Conservation (phyloP, 2,329 filamentous ascomycete genomes). For the Hypoxylon sp. region DNA sequence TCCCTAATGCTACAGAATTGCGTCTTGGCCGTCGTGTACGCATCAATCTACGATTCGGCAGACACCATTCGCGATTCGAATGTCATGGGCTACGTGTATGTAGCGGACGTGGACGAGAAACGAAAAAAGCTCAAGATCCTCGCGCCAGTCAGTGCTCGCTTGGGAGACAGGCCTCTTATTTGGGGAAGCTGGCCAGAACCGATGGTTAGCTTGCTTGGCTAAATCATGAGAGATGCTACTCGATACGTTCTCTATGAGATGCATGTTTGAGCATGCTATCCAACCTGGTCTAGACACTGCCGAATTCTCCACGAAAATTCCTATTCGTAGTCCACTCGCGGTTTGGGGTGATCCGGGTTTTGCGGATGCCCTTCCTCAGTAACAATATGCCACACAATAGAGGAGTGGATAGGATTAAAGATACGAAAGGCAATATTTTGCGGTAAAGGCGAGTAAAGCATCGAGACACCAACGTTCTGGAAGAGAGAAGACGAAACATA, state of each 20-base stretch:
- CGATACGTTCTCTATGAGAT: not conserved
- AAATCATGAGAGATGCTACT: not conserved
- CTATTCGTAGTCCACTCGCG: not conserved
- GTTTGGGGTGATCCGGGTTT: not conserved
- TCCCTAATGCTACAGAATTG: slow-evolving; percentile 80
- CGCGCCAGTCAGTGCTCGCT: slow-evolving; percentile 82
- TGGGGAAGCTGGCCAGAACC: slow-evolving; percentile 90
- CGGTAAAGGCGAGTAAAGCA: not conserved
- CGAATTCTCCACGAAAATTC: not conserved
- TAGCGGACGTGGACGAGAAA: slow-evolving; percentile 89
- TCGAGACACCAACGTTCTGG: not conserved
- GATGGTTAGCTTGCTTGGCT: slow-evolving; percentile 78
- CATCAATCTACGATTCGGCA: slow-evolving; percentile 73
- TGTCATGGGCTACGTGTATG: slow-evolving; percentile 92
- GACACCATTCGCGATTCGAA: slow-evolving; percentile 82
- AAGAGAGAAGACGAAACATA: not conserved
- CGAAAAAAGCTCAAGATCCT: slow-evolving; percentile 84
- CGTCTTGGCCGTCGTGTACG: slow-evolving; percentile 86
- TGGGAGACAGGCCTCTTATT: slow-evolving; percentile 83
- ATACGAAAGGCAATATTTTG: not conserved
- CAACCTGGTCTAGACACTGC: not conserved
- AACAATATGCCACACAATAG: not conserved
- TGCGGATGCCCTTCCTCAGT: not conserved
- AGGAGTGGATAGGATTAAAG: not conserved
- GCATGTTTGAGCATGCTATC: not conserved